These are phyloP conservation scores for Penicillium sp. DNA, from an alignment of 2,329 filamentous ascomycete genomes.

Conservation along the genomic window DNA sequence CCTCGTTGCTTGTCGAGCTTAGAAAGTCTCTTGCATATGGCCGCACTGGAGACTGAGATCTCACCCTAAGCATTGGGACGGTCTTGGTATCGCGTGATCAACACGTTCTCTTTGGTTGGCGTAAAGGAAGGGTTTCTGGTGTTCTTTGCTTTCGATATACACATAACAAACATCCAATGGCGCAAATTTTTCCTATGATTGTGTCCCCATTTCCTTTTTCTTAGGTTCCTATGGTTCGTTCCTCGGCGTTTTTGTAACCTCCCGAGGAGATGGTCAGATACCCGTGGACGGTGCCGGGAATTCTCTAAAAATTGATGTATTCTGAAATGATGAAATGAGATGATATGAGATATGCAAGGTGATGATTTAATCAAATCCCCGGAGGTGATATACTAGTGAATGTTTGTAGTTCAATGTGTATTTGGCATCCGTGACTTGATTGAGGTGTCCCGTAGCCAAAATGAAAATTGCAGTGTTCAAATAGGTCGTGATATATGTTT, in stretches of 20 bases:
- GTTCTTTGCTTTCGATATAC: constrained; percentile 8
- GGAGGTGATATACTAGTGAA: background rate
- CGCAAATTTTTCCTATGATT: constrained; percentile 5
- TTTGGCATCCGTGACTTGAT: background rate
- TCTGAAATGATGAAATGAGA: constrained; percentile 1
- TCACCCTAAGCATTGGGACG: constrained; percentile 12
- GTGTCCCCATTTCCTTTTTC: background rate
- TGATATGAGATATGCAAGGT: background rate
- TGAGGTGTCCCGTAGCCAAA: background rate
- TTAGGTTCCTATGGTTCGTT: background rate
- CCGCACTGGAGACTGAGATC: background rate
- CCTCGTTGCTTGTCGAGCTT: background rate
- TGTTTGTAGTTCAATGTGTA: background rate
- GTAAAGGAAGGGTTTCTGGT: constrained; percentile 7
- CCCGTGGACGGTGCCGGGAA: constrained; percentile 3
- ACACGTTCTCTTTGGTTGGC: constrained; percentile 6
- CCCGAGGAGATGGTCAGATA: constrained; percentile 7
- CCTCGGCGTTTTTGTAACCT: background rate
- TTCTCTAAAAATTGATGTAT: constrained; percentile 7
- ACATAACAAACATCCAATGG: constrained; percentile 15
- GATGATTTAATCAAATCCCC: background rate
- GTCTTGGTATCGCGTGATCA: constrained; percentile 19
- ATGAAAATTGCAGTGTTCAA: background rate
- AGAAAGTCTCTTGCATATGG: too few relatives aligned
- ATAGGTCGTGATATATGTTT: background rate